phyloP scores from a whole-genome alignment of 2,329 filamentous ascomycete genomes.

The Cladophialophora chaetospira region DNA sequence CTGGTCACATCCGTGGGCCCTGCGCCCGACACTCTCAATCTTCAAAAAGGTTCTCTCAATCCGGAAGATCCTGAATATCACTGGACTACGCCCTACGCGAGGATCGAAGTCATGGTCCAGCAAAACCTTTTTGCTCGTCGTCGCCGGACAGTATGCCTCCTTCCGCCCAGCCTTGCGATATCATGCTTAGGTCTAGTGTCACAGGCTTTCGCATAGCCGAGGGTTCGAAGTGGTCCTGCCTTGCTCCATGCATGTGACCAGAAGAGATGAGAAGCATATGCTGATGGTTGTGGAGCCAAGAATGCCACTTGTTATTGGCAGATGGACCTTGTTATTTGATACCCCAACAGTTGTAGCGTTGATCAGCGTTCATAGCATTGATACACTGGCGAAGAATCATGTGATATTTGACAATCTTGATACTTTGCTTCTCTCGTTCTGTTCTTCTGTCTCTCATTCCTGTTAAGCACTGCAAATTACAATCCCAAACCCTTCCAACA shows the following conservation, averaged over 20 bases:
- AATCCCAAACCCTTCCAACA: no score
- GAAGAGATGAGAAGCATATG: background rate
- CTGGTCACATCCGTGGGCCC: background rate
- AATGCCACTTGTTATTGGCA: background rate
- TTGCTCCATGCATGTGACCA: background rate
- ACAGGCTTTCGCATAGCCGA: no score
- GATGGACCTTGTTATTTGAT: background rate
- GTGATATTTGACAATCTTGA: background rate
- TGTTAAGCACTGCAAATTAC: background rate
- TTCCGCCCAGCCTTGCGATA: no score
- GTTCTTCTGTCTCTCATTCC: background rate
- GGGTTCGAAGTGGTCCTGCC: no score
- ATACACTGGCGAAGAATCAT: background rate
- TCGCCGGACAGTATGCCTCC: no score
- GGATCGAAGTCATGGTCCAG: no score
- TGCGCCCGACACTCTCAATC: background rate
- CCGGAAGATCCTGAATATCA: no score
- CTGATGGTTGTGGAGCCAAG: background rate
- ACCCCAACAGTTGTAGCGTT: background rate
- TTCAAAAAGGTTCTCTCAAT: background rate
- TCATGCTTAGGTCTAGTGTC: no score
- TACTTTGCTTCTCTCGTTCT: background rate
- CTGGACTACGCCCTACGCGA: no score
- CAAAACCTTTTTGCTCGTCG: no score
- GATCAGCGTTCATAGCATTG: background rate